Percentiles rank a stretch among this genome's conserved stretches.
Conservation (phyloP, 192 early-diverging fungal species). For the Entophlyctis luteolus region DNA sequence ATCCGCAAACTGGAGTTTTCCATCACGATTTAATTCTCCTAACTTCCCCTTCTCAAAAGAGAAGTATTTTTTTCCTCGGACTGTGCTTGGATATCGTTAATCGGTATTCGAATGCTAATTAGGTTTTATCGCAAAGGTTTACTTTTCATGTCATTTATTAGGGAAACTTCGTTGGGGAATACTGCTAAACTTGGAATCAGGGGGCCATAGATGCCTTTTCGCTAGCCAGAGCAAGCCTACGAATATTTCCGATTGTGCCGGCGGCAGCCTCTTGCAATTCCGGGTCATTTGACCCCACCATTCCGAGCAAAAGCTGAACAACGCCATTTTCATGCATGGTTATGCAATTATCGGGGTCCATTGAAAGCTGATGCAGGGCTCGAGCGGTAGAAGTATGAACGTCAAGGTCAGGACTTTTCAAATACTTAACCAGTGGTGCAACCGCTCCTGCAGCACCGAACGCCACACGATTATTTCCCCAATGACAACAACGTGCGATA, state of each 20-base stretch:
- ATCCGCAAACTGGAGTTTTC: too few species aligned
- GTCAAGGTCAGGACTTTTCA: slow-evolving; percentile 56
- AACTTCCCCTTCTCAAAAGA: too few species aligned
- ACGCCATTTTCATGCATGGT: slow-evolving; percentile 69
- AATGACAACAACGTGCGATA: slow-evolving; percentile 61
- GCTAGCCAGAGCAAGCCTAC: slow-evolving; percentile 56
- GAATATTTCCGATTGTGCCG: slow-evolving; percentile 64
- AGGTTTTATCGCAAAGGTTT: too few species aligned
- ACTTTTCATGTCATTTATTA: too few species aligned
- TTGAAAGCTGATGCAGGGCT: slow-evolving; percentile 64
- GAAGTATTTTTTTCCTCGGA: too few species aligned
- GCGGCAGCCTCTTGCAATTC: slow-evolving; percentile 62
- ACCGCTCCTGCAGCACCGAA: slow-evolving; percentile 60
- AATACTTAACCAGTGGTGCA: slow-evolving; percentile 62
- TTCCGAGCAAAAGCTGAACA: slow-evolving; percentile 59
- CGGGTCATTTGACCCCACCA: slow-evolving; percentile 58
- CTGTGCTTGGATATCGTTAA: too few species aligned
- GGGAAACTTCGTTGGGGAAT: too few species aligned
- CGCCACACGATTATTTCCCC: slow-evolving; percentile 64
- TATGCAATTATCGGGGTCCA: slow-evolving; percentile 69
- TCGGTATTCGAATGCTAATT: too few species aligned
- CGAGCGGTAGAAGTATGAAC: slow-evolving; percentile 60
- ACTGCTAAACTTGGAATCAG: too few species aligned
- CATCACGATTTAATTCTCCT: too few species aligned
- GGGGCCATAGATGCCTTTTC: slow-evolving; percentile 79